Base-by-base conservation (phyloP, 768 basidiomycete genomes). In the Kwoniella mangroviensis region DNA sequence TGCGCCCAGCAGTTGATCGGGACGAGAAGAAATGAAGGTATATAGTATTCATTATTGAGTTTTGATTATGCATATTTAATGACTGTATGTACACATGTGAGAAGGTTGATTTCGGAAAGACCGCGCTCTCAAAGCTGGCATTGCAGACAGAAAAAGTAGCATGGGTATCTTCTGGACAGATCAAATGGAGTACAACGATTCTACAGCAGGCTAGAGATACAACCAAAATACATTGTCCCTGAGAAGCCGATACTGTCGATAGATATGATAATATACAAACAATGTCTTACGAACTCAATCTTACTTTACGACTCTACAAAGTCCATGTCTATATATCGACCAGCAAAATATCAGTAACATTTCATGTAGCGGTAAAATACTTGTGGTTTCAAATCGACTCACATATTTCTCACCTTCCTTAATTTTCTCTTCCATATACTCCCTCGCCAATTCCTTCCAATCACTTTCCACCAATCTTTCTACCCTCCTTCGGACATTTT, bases 391-490 rank as follows among this genome's bases (percentile, higher is more conserved):
- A 43, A 13, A 43, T 43, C 13, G 6, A 59, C 57, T 60, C 21
- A 60, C 58, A 42, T 60, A 60, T n/a, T 17, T 43, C 19, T 22
- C 40, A 2, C 58, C 58, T 42, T 60, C 41, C 7, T 22, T 34
- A 13, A 60, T 60, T 15, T 22, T 17, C 40, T 60, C 58, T 60
- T 60, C 40, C 58, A 60, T 60, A 41, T 60, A 60, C 17, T 60
- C 58, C 22, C 40, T 41, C 34, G 58, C 58, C n/a, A 60, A 12
- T 10, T 17, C 15, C 22, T 22, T 60, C 58, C 58, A 60, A 24
- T 60, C 58, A n/a, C 28, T 60, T 42, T 60, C 58, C 12, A 60
- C 58, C n/a, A 60, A 42, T 13, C 58, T 60, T 43, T 60, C 58
- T 3, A 60, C 58, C 41, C 58, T 21, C 19, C 40, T 43, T 41